phyloP scores from a whole-genome alignment of 2,329 filamentous ascomycete genomes.

The Botrytis aclada region DNA sequence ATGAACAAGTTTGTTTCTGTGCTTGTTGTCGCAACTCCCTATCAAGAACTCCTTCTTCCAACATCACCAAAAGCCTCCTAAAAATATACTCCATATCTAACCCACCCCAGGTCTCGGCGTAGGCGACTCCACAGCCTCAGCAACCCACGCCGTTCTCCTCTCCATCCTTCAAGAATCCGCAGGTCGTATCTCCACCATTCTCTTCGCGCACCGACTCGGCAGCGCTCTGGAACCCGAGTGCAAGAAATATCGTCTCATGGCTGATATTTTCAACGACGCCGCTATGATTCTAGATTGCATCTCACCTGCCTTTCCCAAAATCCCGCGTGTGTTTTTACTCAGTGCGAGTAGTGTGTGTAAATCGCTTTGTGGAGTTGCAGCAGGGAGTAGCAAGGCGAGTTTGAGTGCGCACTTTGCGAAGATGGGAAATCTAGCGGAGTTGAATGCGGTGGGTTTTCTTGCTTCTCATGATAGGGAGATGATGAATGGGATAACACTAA shows the following conservation, averaged over 20 bases:
- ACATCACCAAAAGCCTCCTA: neutral
- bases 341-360: conserved; percentile 60
- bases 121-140: conserved; percentile 61
- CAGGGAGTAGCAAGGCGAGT: conserved; percentile 84
- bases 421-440: conserved; percentile 82
- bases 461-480: neutral
- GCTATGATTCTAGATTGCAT: conserved; percentile 69
- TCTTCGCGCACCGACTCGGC: conserved; percentile 66
- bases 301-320: conserved; percentile 60
- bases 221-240: conserved; percentile 68
- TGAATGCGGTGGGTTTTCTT: conserved; percentile 68
- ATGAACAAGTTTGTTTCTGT: neutral
- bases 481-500: conserved; percentile 16
- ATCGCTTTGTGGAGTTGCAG: conserved; percentile 82
- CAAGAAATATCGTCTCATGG: conserved; percentile 67
- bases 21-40: neutral
- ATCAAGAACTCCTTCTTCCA: neutral
- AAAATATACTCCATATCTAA: neutral
- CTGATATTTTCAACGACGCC: conserved; percentile 68
- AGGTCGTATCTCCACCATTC: conserved; percentile 64
- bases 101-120: conserved; percentile 56
- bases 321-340: conserved; percentile 54
- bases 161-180: conserved; percentile 64
- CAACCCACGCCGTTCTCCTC: conserved; percentile 63
- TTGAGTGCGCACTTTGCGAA: conserved; percentile 88